A percentile compares a stretch with the other conserved stretches of the same genome.
These are phyloP conservation scores for Knoxia roxburghii DNA, from an alignment of 257 asterid species.

Conservation along the genomic window DNA sequence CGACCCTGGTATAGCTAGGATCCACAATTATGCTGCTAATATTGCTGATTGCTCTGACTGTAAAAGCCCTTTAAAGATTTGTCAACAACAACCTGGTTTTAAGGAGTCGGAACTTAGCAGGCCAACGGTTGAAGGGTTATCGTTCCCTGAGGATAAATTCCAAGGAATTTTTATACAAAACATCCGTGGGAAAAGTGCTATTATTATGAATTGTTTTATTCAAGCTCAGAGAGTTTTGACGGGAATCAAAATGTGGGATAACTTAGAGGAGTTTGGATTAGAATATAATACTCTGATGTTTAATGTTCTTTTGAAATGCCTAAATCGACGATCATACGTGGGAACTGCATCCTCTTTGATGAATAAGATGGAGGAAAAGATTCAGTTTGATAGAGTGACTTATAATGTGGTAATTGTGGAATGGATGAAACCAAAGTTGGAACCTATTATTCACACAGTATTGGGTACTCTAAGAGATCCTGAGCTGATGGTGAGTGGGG, in stretches of 20 bases:
- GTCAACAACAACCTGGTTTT: slow-evolving; percentile 17
- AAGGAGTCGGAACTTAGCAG: slow-evolving; percentile 14
- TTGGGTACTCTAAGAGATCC: slow-evolving; percentile 94
- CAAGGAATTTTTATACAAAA: slow-evolving; percentile 80
- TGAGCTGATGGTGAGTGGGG: slow-evolving; percentile 97
- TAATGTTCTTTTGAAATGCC: slow-evolving; percentile 51
- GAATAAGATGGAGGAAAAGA: slow-evolving; percentile 47
- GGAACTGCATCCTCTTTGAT: slow-evolving; percentile 60
- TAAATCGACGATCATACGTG: slow-evolving; percentile 45
- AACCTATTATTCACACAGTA: slow-evolving; percentile 65
- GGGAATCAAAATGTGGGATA: slow-evolving; percentile 48
- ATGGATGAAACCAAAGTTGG: slow-evolving; percentile 78
- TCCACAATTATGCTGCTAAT: too few relatives aligned
- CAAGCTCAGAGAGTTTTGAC: slow-evolving; percentile 55
- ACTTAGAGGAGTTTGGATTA: slow-evolving; percentile 53
- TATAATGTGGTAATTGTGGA: slow-evolving; percentile 61
- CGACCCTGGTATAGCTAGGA: too few relatives aligned
- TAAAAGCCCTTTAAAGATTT: slow-evolving; percentile 13
- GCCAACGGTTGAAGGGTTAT: slow-evolving; percentile 42
- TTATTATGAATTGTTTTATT: slow-evolving; percentile 59
- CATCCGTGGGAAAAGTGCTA: slow-evolving; percentile 39
- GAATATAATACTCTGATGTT: slow-evolving; percentile 36
- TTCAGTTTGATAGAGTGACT: slow-evolving; percentile 34
- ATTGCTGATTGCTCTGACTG: too few relatives aligned
- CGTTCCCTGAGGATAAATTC: slow-evolving; percentile 69